These are phyloP conservation scores for Parietaria judaica DNA, from an alignment of 306 rosid genomes.

Conservation along the genomic window DNA sequence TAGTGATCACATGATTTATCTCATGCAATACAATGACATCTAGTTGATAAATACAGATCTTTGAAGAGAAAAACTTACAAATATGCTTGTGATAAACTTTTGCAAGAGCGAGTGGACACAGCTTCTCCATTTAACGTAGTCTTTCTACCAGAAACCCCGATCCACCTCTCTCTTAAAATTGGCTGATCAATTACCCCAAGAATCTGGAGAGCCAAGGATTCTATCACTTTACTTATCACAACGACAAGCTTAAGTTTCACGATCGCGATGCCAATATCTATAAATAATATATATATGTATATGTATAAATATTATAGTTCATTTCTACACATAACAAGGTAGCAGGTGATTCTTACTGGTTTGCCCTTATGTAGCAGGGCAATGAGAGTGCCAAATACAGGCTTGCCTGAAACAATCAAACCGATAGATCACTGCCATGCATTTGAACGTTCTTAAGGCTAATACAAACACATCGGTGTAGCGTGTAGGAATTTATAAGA, in stretches of 20 bases:
- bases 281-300: not conserved
- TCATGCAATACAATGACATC: not conserved
- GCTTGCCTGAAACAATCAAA: slow-evolving; percentile 60
- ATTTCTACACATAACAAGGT: not conserved
- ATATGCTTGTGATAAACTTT: slow-evolving; percentile 66
- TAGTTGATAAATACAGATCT: slow-evolving; percentile 1
- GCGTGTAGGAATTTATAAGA: slow-evolving; percentile 1
- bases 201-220: slow-evolving; percentile 36
- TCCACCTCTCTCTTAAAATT: slow-evolving; percentile 82
- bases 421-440: not conserved
- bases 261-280: not conserved
- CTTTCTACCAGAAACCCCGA: slow-evolving; percentile 65
- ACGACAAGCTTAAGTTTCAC: not conserved
- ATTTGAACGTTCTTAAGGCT: not conserved
- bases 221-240: not conserved
- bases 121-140: slow-evolving; percentile 72
- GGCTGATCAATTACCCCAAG: slow-evolving; percentile 95
- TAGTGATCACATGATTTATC: slow-evolving; percentile 5
- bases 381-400: slow-evolving; percentile 86
- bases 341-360: slow-evolving; percentile 52
- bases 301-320: not conserved
- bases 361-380: slow-evolving; percentile 62
- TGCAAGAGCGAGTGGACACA: slow-evolving; percentile 66
- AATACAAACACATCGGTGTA: not conserved
- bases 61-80: slow-evolving; percentile 38